Base-by-base conservation (phyloP, 2,329 filamentous ascomycete genomes). In the Emmonsiellopsis sp. region DNA sequence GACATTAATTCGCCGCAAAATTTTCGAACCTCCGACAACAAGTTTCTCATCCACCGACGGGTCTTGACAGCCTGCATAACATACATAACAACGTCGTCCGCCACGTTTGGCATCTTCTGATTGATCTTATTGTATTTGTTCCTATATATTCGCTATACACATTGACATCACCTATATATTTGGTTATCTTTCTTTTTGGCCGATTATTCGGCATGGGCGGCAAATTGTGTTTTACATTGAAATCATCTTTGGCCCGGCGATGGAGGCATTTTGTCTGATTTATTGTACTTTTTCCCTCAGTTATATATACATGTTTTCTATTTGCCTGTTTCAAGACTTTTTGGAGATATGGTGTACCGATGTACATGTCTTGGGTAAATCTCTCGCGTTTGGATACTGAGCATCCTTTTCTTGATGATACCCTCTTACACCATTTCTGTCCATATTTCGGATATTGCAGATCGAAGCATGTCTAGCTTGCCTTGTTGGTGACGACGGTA, bases 1-100 rank as follows among this genome's bases (percentile, higher is more conserved):
- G 11, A 70, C 74, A 42, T 73, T 77, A 50, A 77, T 79, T 50
- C 71, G 74, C 32, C 59, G 64, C 10, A 71, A 69, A 54, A 69
- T 74, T 13, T 74, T 75, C 31, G 55, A 55, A 30, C 54, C 48
- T 58, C 37, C 50, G 38, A 9, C 35, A 8, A 35, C 49, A n/a
- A 51, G 49, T 51, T 51, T 51, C 40, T 43, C 37, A 16, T 38
- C 46, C 9, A 6, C 34, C 7, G 46, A 38, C 6, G 46, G 46
- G 32, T 16, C 32, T 20, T 48, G 32, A 48, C 15, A 9, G 3
- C 11, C 20, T 20, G 6, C 41, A 11, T 43, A 9, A 41, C n/a
- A 7, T 30, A 10, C 15, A n/a, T 7, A 11, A 1, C 16, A 16
- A 16, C 6, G 16, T 41, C 38, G 16, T 41, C 38, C n/a, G 8